Percentiles rank a stretch among this genome's conserved stretches.
phyloP scores from a whole-genome alignment of 139 green algal species.

The Micractinium conductrix region DNA sequence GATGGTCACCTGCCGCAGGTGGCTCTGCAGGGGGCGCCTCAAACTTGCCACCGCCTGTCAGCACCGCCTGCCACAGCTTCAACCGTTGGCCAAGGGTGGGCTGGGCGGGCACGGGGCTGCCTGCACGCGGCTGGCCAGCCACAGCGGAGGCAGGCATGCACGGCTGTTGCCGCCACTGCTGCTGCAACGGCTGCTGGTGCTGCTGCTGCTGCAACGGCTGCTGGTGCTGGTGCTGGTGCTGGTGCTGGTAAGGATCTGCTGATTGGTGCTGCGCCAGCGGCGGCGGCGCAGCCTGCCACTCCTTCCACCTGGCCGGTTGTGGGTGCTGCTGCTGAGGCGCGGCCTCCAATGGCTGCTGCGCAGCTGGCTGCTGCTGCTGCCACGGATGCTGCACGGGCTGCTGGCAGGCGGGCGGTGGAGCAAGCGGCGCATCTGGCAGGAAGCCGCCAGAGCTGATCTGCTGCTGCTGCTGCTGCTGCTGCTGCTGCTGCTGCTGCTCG shows the following conservation, averaged over 20 bases:
- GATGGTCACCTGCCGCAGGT: too few relatives aligned
- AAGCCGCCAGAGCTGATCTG: too few relatives aligned
- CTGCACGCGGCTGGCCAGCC: neutral
- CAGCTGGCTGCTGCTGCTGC: neutral
- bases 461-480: neutral
- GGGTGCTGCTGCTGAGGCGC: too few relatives aligned
- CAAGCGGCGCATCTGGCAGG: too few relatives aligned
- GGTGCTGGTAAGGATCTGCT: too few relatives aligned
- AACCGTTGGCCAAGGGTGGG: neutral
- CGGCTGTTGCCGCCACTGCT: neutral
- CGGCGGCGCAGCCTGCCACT: too few relatives aligned
- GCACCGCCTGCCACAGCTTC: slow-evolving; percentile 24
- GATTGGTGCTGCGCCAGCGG: too few relatives aligned
- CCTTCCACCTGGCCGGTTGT: too few relatives aligned
- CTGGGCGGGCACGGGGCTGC: neutral
- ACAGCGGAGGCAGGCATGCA: neutral
- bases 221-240: neutral
- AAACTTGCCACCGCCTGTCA: neutral
- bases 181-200: neutral
- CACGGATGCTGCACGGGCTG: too few relatives aligned
- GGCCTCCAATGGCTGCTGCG: too few relatives aligned
- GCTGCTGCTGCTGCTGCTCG: neutral
- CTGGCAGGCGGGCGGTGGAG: too few relatives aligned
- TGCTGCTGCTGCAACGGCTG: neutral
- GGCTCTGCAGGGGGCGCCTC: neutral